phyloP scores from a whole-genome alignment of 768 basidiomycete species.

The Leucocoprinus leucothites region DNA sequence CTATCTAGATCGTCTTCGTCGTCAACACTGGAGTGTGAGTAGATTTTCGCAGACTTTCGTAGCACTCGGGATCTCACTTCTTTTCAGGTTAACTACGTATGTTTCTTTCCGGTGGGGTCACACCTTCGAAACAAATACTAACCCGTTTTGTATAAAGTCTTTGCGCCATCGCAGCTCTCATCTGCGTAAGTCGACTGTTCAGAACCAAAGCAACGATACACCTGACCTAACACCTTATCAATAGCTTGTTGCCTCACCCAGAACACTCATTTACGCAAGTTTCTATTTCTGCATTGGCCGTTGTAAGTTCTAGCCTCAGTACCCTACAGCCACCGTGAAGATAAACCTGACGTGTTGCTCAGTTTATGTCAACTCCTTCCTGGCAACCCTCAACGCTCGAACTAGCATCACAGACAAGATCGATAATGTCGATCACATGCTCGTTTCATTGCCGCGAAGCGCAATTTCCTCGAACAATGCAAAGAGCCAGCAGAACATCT shows the following conservation, averaged over 20 bases:
- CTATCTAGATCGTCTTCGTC: constrained; percentile 45
- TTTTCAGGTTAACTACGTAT: constrained; percentile 34
- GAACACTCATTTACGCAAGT: constrained; percentile 43
- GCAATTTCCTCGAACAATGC: constrained; percentile 19
- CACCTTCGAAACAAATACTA: too few species aligned
- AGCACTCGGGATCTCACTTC: constrained; percentile 8
- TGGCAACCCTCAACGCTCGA: constrained; percentile 51
- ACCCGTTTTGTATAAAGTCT: constrained; percentile 20
- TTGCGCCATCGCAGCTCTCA: constrained; percentile 46
- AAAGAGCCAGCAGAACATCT: constrained; percentile 23
- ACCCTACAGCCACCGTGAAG: not conserved
- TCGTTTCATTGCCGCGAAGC: constrained; percentile 28
- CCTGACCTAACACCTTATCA: not conserved
- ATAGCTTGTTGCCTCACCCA: constrained; percentile 35
- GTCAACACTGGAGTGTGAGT: constrained; percentile 49
- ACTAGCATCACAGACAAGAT: constrained; percentile 29
- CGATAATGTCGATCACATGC: constrained; percentile 29
- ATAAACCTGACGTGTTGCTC: not conserved
- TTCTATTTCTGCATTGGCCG: constrained; percentile 56
- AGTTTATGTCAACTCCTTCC: constrained; percentile 52
- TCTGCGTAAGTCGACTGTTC: constrained; percentile 35
- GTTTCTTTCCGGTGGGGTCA: not conserved
- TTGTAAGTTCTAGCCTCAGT: constrained; percentile 28
- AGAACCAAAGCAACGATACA: not conserved
- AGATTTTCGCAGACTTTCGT: not conserved